phyloP scores from a whole-genome alignment of 2,329 filamentous ascomycete genomes.

The Beauveria rudraprayagi region DNA sequence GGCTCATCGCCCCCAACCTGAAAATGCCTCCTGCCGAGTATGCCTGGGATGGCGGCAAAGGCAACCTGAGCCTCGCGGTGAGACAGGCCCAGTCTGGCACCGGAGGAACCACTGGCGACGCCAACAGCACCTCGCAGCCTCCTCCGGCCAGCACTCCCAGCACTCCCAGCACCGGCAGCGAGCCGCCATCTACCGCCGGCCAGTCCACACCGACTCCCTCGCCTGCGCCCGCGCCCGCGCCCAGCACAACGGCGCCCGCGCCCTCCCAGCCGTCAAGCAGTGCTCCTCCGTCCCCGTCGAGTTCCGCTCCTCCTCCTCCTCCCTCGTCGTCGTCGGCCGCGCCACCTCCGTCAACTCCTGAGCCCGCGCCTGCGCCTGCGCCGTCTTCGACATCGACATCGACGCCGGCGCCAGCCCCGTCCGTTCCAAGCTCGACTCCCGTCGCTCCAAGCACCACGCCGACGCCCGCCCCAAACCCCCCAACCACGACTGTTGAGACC shows the following conservation, averaged over 20 bases:
- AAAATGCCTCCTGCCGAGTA: constrained; percentile 4
- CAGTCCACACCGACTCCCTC: neutral
- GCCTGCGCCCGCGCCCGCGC: neutral
- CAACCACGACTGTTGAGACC: neutral
- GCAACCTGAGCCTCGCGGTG: neutral
- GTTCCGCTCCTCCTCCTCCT: neutral
- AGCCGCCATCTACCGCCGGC: neutral
- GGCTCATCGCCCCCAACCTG: neutral
- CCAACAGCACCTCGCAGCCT: neutral
- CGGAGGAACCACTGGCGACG: neutral
- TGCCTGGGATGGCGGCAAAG: neutral
- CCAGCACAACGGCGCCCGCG: neutral
- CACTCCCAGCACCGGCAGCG: neutral
- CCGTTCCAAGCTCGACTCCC: neutral
- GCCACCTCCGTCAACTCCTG: neutral
- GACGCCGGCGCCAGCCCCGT: neutral
- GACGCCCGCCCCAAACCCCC: neutral
- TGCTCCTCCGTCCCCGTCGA: neutral
- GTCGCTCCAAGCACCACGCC: constrained; percentile 2
- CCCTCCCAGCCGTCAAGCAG: neutral
- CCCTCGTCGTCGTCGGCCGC: neutral
- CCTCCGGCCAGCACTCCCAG: neutral
- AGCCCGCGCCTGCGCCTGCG: neutral
- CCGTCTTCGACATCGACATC: constrained; percentile 12
- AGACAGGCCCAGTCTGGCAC: neutral